These are phyloP conservation scores for Fraxinus dipetala DNA, from an alignment of 305 asterid genomes.

Conservation along the genomic window DNA sequence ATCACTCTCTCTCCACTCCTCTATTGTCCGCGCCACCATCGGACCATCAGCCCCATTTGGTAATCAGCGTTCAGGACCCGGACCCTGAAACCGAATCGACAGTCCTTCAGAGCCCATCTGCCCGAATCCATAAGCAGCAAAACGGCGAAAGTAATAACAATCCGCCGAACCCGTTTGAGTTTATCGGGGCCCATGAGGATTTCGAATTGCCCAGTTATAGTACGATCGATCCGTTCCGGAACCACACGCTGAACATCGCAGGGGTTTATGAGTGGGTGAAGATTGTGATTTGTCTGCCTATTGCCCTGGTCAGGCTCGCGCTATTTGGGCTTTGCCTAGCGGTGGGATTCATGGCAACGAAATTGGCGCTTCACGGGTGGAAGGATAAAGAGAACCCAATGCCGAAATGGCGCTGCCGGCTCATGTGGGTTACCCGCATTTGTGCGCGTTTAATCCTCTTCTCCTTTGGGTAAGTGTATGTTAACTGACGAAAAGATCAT, in stretches of 20 bases:
- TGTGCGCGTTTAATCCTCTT: conserved; percentile 75
- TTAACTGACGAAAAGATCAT: neutral
- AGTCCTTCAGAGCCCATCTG: neutral
- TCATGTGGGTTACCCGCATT: conserved; percentile 85
- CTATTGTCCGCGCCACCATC: conserved; percentile 36
- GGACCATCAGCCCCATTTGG: conserved; percentile 42
- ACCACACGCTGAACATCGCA: conserved; percentile 60
- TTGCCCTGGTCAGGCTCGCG: conserved; percentile 59
- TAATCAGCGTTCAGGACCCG: conserved; percentile 51
- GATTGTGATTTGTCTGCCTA: conserved; percentile 68
- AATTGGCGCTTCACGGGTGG: conserved; percentile 73
- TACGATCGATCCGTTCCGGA: conserved; percentile 77
- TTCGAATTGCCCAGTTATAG: conserved; percentile 61
- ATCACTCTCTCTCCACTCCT: conserved; percentile 56
- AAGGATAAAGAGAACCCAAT: conserved; percentile 75
- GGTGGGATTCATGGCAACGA: conserved; percentile 68
- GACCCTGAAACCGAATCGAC: conserved; percentile 25
- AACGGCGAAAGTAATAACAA: conserved; percentile 9
- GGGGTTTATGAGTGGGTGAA: conserved; percentile 93
- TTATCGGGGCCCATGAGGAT: conserved; percentile 53
- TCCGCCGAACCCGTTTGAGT: conserved; percentile 46
- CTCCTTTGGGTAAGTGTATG: conserved; percentile 62
- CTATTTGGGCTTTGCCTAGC: conserved; percentile 59
- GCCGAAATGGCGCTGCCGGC: conserved; percentile 82
- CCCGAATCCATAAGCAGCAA: conserved; percentile 22